phyloP scores from a whole-genome alignment of 148 eudicot genomes.

The Cornus kousa region DNA sequence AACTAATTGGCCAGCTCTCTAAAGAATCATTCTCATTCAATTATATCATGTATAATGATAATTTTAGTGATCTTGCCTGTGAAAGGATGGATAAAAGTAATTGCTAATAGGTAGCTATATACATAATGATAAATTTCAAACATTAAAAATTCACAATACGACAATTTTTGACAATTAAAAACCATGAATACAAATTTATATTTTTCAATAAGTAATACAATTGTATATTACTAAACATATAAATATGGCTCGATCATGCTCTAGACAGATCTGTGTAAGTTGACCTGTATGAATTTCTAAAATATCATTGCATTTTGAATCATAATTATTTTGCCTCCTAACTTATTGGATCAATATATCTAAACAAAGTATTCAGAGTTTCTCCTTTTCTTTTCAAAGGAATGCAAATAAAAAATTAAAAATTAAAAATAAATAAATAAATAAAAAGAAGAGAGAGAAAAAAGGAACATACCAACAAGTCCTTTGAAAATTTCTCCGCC shows the following conservation, averaged over 20 bases:
- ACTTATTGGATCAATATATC: neutral
- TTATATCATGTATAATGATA: too few relatives aligned
- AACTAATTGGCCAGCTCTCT: neutral
- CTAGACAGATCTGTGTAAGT: too few relatives aligned
- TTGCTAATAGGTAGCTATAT: neutral
- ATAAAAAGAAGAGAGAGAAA: neutral
- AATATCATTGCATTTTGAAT: neutral
- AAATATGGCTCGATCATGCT: too few relatives aligned
- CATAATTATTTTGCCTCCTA: neutral
- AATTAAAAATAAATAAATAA: too few relatives aligned
- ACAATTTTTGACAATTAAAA: neutral
- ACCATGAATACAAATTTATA: neutral
- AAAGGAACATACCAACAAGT: constrained; percentile 52
- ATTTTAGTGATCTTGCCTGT: neutral
- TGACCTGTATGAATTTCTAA: neutral
- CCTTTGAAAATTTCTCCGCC: constrained; percentile 72
- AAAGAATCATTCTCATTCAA: neutral
- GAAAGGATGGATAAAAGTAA: neutral
- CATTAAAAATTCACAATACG: neutral
- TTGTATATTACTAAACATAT: neutral
- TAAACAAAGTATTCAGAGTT: neutral
- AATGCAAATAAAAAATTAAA: neutral
- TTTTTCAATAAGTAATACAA: too few relatives aligned
- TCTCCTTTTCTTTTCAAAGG: neutral
- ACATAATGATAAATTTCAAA: neutral